Evolutionary conservation across 176 grass and related monocot genomes (phyloP).

Genomic region (Cenchrus purpureus): DNA sequence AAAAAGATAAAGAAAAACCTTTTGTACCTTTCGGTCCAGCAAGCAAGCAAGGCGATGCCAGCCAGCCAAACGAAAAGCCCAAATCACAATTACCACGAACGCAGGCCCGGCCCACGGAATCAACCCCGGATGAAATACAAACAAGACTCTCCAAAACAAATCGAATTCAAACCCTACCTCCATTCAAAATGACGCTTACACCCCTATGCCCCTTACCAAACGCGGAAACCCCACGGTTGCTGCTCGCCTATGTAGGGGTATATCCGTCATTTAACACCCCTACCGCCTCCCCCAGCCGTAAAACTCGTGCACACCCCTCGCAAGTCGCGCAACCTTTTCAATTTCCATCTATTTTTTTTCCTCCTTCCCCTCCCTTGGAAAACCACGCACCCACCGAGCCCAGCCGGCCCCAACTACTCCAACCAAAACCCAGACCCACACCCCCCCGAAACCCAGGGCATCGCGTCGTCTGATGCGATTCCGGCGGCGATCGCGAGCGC

Average conservation of each 20-base stretch:
- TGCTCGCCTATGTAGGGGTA: not conserved
- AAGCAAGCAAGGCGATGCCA: too few relatives aligned
- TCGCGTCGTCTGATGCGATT: constrained; percentile 68
- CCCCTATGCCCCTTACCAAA: not conserved
- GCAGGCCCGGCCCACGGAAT: constrained; percentile 18
- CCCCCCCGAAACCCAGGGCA: constrained; percentile 24
- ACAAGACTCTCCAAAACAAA: not conserved
- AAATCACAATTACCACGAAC: not conserved
- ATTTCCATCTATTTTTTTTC: not conserved
- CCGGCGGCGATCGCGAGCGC: constrained; percentile 59
- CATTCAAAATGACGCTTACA: not conserved
- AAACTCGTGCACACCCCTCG: constrained; percentile 50
- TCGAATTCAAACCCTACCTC: not conserved
- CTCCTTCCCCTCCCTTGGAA: constrained; percentile 20
- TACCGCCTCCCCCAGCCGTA: constrained; percentile 7
- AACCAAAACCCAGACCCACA: constrained; percentile 56
- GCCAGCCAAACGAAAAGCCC: not conserved
- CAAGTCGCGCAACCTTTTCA: constrained; percentile 22
- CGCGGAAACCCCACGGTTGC: not conserved
- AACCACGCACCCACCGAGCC: constrained; percentile 31
- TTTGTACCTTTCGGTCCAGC: not conserved
- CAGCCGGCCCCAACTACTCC: constrained; percentile 29
- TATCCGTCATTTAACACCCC: not conserved
- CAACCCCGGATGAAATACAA: not conserved
- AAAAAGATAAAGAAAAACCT: not conserved